phyloP scores from a whole-genome alignment of 1,284 basidiomycete genomes.

The Kwoniella shivajii region DNA sequence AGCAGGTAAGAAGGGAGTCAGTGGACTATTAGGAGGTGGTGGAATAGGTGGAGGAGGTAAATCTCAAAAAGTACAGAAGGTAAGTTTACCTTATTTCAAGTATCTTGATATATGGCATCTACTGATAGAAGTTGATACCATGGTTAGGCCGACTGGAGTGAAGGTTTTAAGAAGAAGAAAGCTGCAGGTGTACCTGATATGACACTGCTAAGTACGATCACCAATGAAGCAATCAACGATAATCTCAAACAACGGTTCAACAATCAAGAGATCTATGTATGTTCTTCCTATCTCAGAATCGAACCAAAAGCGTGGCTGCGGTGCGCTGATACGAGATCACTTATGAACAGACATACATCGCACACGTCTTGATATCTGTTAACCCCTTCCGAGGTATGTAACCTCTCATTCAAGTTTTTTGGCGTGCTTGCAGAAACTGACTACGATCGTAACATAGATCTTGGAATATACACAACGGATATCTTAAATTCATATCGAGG shows the following conservation, averaged over 20 bases:
- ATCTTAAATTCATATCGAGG: constrained; percentile 84
- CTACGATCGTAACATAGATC: constrained; percentile 65
- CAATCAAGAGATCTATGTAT: constrained; percentile 88
- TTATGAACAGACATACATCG: constrained; percentile 88
- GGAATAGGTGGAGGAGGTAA: constrained; percentile 60
- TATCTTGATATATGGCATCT: not conserved
- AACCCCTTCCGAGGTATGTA: constrained; percentile 89
- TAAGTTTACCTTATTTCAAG: not conserved
- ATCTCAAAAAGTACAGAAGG: constrained; percentile 55
- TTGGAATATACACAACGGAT: constrained; percentile 95
- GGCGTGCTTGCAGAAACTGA: not conserved
- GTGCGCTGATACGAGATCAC: not conserved
- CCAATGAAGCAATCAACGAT: constrained; percentile 96
- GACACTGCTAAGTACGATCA: constrained; percentile 95
- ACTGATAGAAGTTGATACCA: not conserved
- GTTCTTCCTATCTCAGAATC: constrained; percentile 31
- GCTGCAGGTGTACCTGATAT: constrained; percentile 97
- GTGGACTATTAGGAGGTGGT: constrained; percentile 64
- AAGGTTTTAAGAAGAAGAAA: constrained; percentile 98
- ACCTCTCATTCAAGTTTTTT: not conserved
- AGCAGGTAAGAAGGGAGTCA: constrained; percentile 79
- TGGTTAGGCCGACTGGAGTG: constrained; percentile 90
- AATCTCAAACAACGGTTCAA: constrained; percentile 96
- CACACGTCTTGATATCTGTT: constrained; percentile 94
- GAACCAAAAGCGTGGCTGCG: not conserved